Evolutionary conservation across 441 rosid genomes (phyloP), one percentile per base, ranked within the genome.

Genomic region (Iberis amara): DNA sequence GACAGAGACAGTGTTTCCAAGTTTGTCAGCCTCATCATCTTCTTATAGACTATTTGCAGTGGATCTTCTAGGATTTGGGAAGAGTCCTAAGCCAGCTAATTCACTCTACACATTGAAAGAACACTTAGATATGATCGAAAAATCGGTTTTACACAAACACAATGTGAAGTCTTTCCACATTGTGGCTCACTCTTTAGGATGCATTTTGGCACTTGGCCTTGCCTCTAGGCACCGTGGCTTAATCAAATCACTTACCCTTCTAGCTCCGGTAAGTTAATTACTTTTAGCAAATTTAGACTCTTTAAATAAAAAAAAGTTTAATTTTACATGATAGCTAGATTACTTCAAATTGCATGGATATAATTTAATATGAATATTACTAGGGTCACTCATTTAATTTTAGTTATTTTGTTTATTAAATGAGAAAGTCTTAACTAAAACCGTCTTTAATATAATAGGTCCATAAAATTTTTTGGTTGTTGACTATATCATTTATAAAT

Each of bases 141-240:
- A 73, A 39, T 85, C 96, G 0, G 96, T 91, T 42, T 66, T 88
- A 8, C 74, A 74, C 39, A 73, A 80, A 3, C 64, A 85, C 75
- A 62, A 76, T 12, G 94, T 91, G 13, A 80, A 76, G 73, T 81
- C 94, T 27, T 85, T 88, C 74, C 98, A 91, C 76, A 76, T 91
- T 31, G 98, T 91, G 40, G 98, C 98, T 51, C 98, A 91, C 66
- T 91, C 98, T 38, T 70, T 91, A 52, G 98, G 98, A 33, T 91
- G 98, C 83, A 83, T 91, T 66, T 67, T 91, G 71, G 98, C 96
- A 18, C 79, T 91, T 11, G 86, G 85, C 0, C 81, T 91, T 0
- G 95, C 98, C 0, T 94, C 83, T 5, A 88, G 72, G 69, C 81
- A 82, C 53, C 81, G 89, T 0, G 71, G 65, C 35, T 75, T 86